These are phyloP conservation scores for Paramecium bursaria DNA, from an alignment of 73 alveolate species.

Conservation along the genomic window DNA sequence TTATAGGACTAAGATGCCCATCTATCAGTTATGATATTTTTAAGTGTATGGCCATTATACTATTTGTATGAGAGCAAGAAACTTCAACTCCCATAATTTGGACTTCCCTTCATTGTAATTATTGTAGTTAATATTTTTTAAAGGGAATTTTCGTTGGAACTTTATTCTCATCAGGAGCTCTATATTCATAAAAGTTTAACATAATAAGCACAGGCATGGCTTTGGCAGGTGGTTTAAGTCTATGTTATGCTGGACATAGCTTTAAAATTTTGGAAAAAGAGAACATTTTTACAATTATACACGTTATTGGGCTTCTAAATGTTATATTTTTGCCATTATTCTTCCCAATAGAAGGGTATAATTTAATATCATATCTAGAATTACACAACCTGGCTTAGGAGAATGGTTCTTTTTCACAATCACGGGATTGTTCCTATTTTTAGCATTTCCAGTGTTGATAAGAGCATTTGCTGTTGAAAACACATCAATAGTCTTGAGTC, in stretches of 20 bases:
- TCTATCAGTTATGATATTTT: neutral
- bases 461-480: constrained; percentile 52
- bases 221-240: constrained; percentile 3
- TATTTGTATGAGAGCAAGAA: neutral
- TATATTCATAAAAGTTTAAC: neutral
- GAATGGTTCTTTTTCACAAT: constrained; percentile 46
- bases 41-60: constrained; percentile 54
- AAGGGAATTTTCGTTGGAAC: constrained; percentile 21
- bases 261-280: constrained; percentile 12
- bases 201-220: neutral
- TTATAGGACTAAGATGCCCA: neutral
- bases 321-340: constrained; percentile 31
- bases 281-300: constrained; percentile 44
- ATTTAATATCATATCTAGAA: neutral
- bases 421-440: neutral
- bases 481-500: constrained; percentile 1
- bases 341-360: constrained; percentile 59
- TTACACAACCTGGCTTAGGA: constrained; percentile 30
- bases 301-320: constrained; percentile 23
- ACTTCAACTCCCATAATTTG: neutral
- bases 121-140: too few species aligned
- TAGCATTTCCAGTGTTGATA: constrained; percentile 30
- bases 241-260: constrained; percentile 27
- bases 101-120: neutral
- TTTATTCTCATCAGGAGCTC: neutral